Evolutionary conservation across 2,329 filamentous ascomycete species (phyloP), one percentile per base, ranked within the genome.

Genomic region (Fusarium devonianum): DNA sequence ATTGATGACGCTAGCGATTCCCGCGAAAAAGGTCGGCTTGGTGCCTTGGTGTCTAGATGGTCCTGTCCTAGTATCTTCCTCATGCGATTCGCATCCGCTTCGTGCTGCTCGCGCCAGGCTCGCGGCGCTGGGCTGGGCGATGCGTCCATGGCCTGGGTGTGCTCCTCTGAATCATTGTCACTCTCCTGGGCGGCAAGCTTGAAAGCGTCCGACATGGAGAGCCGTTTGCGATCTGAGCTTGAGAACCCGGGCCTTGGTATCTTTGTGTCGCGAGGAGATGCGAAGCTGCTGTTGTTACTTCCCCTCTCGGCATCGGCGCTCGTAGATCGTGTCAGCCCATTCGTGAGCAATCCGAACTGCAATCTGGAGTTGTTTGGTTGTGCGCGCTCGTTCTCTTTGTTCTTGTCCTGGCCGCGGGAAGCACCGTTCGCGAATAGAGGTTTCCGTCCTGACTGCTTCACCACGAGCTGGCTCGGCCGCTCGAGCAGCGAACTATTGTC

Each of bases 91-190:
- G 75, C 69, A 13, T 71, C 68, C 0, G 66, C 63, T 1, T 66
- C 68, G 35, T 60, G 63, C 23, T 65, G 67, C 13, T 67, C 62
- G 10, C 75, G 73, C 73, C 76, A 77, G 7, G 70, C 62, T 22
- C 79, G 69, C 2, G 79, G 79, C 1, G 79, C 79, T 1, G 79
- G 79, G 44, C 79, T 82, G 1, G 79, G 79, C 2, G 78, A 81
- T 13, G 73, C 78, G 50, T 76, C 74, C n/a, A 64, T 56, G n/a
- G 51, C 45, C 12, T 63, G 55, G 19, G 58, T 66, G n/a, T 63
- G 54, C 28, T 65, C 64, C 26, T 58, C 58, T 9, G 59, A 56
- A 36, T 53, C 61, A 22, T 61, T 58, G 5, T 64, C 64, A 25
- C 61, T 65, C 40, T 71, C 71, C 23, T 60, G 60, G 25, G 62